These are phyloP conservation scores for Geotrichum reessii DNA, from an alignment of 1,139 yeast genomes.

Conservation along the genomic window DNA sequence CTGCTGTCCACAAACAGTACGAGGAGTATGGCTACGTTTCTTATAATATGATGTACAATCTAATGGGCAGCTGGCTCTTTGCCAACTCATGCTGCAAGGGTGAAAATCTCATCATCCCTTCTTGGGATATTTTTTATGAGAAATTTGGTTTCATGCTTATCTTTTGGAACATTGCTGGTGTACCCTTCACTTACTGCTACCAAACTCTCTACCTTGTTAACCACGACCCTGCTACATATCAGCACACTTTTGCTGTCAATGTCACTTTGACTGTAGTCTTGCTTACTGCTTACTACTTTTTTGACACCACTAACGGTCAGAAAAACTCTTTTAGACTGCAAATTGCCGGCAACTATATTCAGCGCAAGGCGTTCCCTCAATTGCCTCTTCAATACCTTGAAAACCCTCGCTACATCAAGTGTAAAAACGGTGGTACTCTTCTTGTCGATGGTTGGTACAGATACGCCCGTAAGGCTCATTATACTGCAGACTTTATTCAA, in stretches of 20 bases:
- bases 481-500: slow-evolving; percentile 90
- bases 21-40: slow-evolving; percentile 75
- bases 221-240: slow-evolving; percentile 78
- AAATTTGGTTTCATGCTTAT: slow-evolving; percentile 96
- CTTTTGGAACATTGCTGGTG: slow-evolving; percentile 99
- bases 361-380: slow-evolving; percentile 88
- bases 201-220: slow-evolving; percentile 76
- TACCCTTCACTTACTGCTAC: slow-evolving; percentile 95
- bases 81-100: slow-evolving; percentile 98
- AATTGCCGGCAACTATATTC: slow-evolving; percentile 68
- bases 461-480: slow-evolving; percentile 88
- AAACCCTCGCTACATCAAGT: slow-evolving; percentile 77
- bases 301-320: slow-evolving; percentile 92
- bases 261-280: slow-evolving; percentile 51
- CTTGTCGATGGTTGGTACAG: slow-evolving; percentile 85
- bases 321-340: slow-evolving; percentile 88
- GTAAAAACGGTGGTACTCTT: slow-evolving; percentile 76
- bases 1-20: slow-evolving; percentile 69
- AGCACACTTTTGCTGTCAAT: slow-evolving; percentile 60
- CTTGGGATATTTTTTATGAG: slow-evolving; percentile 99
- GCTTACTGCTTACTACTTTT: slow-evolving; percentile 75
- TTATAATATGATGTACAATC: slow-evolving; percentile 66
- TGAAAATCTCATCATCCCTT: slow-evolving; percentile 92
- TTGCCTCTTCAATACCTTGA: slow-evolving; percentile 76
- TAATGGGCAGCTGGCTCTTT: slow-evolving; percentile 86